These are phyloP conservation scores for Gynochthodes officinalis DNA, from an alignment of 257 asterid genomes.

Conservation along the genomic window DNA sequence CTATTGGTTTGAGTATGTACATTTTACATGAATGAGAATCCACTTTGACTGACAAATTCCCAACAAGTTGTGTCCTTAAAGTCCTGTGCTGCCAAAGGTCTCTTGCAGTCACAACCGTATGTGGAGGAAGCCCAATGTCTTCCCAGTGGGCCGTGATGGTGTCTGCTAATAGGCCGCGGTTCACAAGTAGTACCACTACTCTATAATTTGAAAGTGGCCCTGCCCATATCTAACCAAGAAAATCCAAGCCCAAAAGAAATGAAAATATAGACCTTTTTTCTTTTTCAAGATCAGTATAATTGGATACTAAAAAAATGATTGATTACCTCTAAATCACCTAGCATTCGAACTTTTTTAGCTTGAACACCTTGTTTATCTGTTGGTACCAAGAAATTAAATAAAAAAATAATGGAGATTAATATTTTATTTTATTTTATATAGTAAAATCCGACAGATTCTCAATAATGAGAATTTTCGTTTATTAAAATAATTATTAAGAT, in stretches of 20 bases:
- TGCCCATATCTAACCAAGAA: conserved; percentile 64
- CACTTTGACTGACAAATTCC: conserved; percentile 58
- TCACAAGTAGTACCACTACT: conserved; percentile 63
- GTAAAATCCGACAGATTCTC: too few relatives aligned
- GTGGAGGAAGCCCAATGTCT: conserved; percentile 61
- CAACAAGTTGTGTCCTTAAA: conserved; percentile 45
- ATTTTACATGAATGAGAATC: conserved; percentile 72
- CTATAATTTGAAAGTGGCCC: conserved; percentile 70
- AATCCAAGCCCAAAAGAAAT: background rate
- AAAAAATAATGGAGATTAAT: too few relatives aligned
- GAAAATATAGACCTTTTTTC: too few relatives aligned
- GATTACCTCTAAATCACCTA: conserved; percentile 71
- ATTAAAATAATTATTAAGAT: too few relatives aligned
- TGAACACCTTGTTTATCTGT: conserved; percentile 72
- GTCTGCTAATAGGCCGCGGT: conserved; percentile 39
- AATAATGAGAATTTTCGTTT: too few relatives aligned
- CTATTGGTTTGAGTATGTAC: conserved; percentile 54
- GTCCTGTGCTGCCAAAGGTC: conserved; percentile 90
- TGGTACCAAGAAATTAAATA: background rate
- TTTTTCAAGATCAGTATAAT: too few relatives aligned
- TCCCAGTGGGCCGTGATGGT: conserved; percentile 70
- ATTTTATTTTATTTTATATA: too few relatives aligned
- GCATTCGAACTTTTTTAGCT: conserved; percentile 81
- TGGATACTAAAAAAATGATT: background rate
- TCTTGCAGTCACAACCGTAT: conserved; percentile 44